Percentiles rank a stretch among this genome's conserved stretches.
phyloP scores from a whole-genome alignment of 2,329 filamentous ascomycete species.

The Fusarium sp. region DNA sequence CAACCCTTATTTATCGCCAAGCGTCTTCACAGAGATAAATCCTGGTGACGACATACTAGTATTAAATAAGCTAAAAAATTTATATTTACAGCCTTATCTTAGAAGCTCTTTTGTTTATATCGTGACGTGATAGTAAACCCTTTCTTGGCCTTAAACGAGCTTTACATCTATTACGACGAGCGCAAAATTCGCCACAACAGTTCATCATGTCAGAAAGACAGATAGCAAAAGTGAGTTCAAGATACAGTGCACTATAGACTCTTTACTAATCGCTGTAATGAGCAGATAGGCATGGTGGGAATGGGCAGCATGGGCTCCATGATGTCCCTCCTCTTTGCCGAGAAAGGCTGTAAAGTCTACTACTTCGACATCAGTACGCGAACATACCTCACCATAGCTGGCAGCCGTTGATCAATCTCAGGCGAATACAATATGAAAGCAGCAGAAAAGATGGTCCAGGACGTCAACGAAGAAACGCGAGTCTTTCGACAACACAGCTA shows the following conservation, averaged over 20 bases:
- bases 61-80: neutral
- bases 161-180: neutral
- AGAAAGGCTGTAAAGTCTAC: conserved; percentile 4
- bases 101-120: neutral
- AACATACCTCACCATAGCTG: accelerated
- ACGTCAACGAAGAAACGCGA: neutral
- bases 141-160: neutral
- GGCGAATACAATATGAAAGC: neutral
- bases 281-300: neutral
- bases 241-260: accelerated
- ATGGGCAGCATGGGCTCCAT: conserved; percentile 1
- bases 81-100: neutral
- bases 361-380: neutral
- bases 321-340: neutral
- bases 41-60: neutral
- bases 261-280: neutral
- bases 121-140: too few relatives aligned
- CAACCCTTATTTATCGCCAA: neutral
- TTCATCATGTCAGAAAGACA: neutral
- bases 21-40: neutral
- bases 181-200: neutral
- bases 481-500: neutral
- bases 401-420: neutral
- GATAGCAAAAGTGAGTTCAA: neutral
- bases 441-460: neutral